Conservation (phyloP, 306 rosid species). For the barrel medic (Medicago truncatula) region MtrunA17r5.0-ANR NC_053045.1:15035501-15036000, state of each 20-base stretch:
- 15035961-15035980: constrained; percentile 43
- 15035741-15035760: background rate
- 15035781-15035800: no score
- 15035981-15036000: constrained; percentile 41
- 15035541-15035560: constrained; percentile 22
- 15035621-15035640: constrained; percentile 39
- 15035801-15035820: no score
- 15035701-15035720: constrained; percentile 54
- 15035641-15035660: constrained; percentile 31
- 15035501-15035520: constrained; percentile 32
- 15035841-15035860: no score
- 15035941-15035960: constrained; percentile 26
- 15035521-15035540: constrained; percentile 8
- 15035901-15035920: no score
- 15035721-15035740: constrained; percentile 37
- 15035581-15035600: constrained; percentile 12
- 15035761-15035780: no score
- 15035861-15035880: no score
- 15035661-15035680: constrained; percentile 44
- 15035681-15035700: constrained; percentile 40
- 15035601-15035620: constrained; percentile 40
- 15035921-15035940: no score
- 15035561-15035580: constrained; percentile 11
- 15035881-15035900: no score
- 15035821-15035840: no score